These are phyloP conservation scores for Xylaria sp. DNA, from an alignment of 2,329 filamentous ascomycete species.

Conservation along the genomic window DNA sequence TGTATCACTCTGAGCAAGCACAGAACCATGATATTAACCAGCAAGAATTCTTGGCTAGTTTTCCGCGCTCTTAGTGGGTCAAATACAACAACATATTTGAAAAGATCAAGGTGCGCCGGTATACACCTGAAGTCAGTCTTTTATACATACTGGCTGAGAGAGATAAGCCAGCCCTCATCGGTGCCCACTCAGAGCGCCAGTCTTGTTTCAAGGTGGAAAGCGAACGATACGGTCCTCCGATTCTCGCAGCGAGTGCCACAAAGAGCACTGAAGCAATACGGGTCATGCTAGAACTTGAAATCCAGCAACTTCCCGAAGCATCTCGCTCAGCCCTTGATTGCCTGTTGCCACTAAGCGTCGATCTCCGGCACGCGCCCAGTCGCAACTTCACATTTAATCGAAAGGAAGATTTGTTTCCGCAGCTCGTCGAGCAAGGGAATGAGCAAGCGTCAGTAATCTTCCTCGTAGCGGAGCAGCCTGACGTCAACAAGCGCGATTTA, in stretches of 20 bases:
- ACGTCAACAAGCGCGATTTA: not conserved
- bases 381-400: not conserved
- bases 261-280: slow-evolving; percentile 1
- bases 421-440: slow-evolving; percentile 1
- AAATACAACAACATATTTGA: slow-evolving; percentile 1
- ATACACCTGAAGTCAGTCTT: slow-evolving; percentile 21
- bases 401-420: not conserved
- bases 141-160: slow-evolving; percentile 26
- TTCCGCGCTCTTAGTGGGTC: slow-evolving; percentile 20
- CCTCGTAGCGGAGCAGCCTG: not conserved
- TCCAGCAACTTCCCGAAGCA: not conserved
- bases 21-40: slow-evolving; percentile 2
- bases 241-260: slow-evolving; percentile 26
- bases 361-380: not conserved
- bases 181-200: not conserved
- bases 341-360: not conserved
- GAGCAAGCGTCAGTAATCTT: slow-evolving; percentile 13
- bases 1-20: slow-evolving; percentile 38
- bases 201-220: slow-evolving; percentile 20
- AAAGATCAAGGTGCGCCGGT: not conserved
- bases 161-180: slow-evolving; percentile 12
- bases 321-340: not conserved
- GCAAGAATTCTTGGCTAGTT: not conserved
- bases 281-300: slow-evolving; percentile 26
- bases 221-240: slow-evolving; percentile 19